Evolutionary conservation across 129 eudicot species (phyloP).

Genomic region (Escallonia herrerae): DNA sequence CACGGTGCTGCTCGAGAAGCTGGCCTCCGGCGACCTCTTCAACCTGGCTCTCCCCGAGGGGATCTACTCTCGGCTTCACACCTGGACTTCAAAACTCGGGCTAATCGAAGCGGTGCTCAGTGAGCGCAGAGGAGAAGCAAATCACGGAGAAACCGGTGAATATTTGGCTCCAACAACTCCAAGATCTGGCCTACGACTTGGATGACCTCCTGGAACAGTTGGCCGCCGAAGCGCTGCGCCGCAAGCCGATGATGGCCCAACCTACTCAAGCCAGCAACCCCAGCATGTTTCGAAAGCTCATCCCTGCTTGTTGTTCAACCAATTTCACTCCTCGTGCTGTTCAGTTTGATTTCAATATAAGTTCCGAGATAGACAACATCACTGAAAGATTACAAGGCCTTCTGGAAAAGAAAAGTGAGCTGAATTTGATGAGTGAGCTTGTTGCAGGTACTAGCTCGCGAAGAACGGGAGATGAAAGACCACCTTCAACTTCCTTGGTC

Average conservation of each 20-base stretch:
- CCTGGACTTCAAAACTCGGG: not conserved
- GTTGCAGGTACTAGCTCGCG: slow-evolving; percentile 1
- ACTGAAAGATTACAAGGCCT: slow-evolving; percentile 13
- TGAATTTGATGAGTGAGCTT: slow-evolving; percentile 8
- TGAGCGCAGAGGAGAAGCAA: slow-evolving; percentile 39
- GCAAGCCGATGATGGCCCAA: not conserved
- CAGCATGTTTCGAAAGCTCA: no score
- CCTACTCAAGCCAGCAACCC: no score
- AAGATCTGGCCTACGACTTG: slow-evolving; percentile 28
- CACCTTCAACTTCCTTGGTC: slow-evolving; percentile 29
- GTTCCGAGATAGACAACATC: slow-evolving; percentile 22
- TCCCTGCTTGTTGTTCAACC: no score
- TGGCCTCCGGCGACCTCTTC: slow-evolving; percentile 15
- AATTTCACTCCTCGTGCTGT: not conserved
- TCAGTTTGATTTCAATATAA: slow-evolving; percentile 11
- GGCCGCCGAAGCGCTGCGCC: slow-evolving; percentile 23
- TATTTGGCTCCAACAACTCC: slow-evolving; percentile 25
- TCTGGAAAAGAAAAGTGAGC: slow-evolving; percentile 12
- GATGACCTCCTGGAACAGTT: slow-evolving; percentile 35
- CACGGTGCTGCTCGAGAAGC: slow-evolving; percentile 21
- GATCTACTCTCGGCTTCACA: slow-evolving; percentile 15
- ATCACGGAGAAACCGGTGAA: slow-evolving; percentile 2
- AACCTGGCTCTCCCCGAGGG: slow-evolving; percentile 17
- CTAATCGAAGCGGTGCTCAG: slow-evolving; percentile 25
- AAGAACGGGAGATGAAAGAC: not conserved